Base-by-base conservation (phyloP, 2,329 filamentous ascomycete species). In the Graphilbum fragrans region DNA sequence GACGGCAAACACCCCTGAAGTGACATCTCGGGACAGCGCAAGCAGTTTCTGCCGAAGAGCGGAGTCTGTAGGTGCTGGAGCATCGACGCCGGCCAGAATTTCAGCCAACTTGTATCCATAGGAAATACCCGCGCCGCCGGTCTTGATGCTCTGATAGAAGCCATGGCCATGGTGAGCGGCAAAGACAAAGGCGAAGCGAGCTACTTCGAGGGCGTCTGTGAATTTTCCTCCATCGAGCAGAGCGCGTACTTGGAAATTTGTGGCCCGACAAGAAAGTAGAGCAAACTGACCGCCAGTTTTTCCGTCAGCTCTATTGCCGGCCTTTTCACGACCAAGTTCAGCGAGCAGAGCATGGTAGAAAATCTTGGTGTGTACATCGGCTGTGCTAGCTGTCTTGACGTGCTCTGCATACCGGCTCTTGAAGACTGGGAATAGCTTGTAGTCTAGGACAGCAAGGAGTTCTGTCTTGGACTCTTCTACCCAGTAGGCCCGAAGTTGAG, bases 101-200 rank as follows among this genome's bases (percentile, higher is more conserved):
- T 63, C 59, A 12, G 67, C 65, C 8, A 72, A 54, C 47, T 61
- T 60, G 53, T 69, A 67, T 16, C 65, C 66, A 39, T 62, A 58
- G 17, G 56, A 56, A 38, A 69, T 61, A 39, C 58, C 60, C 17
- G 56, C 50, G 1, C 55, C 45, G 23, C 54, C 53, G 31, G 37
- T 40, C 14, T 59, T 54, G 47, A 7, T 12, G 23, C 23, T 7
- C 7, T 12, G 23, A 12, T 70, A 70, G 32, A 65, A 59, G 20
- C 57, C 55, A 40, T 65, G 62, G 20, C 57, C 55, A 40, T 65
- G 62, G 21, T 56, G 52, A 37, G 59, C 53, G 4, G 61, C 61
- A 46, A 69, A 69, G 17, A 56, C 52, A 53, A 66, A 66, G 2
- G 59, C 59, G 38, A 59, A 61, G 36, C 57, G 58, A 4, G 61